Percentiles rank a stretch among this genome's conserved stretches.
These are phyloP conservation scores for Meyerozyma elateridarum DNA, from an alignment of 1,139 yeast genomes.

Conservation along the genomic window DNA sequence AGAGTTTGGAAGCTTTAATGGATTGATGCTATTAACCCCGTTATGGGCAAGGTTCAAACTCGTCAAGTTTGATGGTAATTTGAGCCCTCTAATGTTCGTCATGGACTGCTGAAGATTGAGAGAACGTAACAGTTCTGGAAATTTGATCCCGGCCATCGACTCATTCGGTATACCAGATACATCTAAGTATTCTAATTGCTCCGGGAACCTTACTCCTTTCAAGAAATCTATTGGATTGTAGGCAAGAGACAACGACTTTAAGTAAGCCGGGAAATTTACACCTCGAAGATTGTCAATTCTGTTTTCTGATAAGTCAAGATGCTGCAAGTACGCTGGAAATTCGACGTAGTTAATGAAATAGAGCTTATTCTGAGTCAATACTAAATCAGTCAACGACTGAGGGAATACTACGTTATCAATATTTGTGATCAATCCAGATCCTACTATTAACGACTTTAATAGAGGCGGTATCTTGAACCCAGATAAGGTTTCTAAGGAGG, in stretches of 20 bases:
- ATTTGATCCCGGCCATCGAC: constrained; percentile 44
- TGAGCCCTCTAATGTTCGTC: constrained; percentile 45
- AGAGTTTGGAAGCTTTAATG: constrained; percentile 40
- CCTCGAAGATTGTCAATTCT: constrained; percentile 38
- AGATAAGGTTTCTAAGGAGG: constrained; percentile 35
- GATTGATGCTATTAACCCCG: constrained; percentile 46
- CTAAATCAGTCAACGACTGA: constrained; percentile 26
- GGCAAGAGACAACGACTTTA: constrained; percentile 30
- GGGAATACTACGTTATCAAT: constrained; percentile 38
- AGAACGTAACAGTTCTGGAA: constrained; percentile 36
- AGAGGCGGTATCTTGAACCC: constrained; percentile 40
- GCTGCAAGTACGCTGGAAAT: constrained; percentile 29
- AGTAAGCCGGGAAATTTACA: constrained; percentile 32
- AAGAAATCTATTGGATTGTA: constrained; percentile 42
- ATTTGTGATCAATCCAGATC: constrained; percentile 31
- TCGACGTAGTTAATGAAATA: constrained; percentile 40
- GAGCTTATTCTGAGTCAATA: constrained; percentile 35
- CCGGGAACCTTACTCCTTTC: constrained; percentile 41
- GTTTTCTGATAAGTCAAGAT: constrained; percentile 37
- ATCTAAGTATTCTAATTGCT: constrained; percentile 31
- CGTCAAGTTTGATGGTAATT: constrained; percentile 30
- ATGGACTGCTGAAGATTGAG: constrained; percentile 42
- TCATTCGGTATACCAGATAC: constrained; percentile 43
- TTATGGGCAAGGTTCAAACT: constrained; percentile 34
- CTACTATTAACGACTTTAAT: constrained; percentile 29